A percentile compares a stretch with the other conserved stretches of the same genome.
phyloP scores from a whole-genome alignment of 345 rosid species.

The Linum lewisii region DNA sequence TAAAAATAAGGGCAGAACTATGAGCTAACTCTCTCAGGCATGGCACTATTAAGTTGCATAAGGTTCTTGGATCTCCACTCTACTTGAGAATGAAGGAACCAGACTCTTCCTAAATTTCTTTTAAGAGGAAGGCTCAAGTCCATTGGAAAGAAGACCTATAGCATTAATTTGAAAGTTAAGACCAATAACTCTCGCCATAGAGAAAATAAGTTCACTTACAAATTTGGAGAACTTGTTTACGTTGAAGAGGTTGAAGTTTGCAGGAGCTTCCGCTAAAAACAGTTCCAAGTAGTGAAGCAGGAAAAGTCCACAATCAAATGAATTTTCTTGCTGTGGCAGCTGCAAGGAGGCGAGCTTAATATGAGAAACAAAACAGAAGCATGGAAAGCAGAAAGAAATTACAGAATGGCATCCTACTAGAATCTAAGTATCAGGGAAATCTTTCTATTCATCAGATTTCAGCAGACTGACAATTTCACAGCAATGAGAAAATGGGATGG shows the following conservation, averaged over 20 bases:
- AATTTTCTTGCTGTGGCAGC: conserved; percentile 99
- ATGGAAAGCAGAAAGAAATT: not conserved
- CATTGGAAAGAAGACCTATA: not conserved
- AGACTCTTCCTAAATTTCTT: not conserved
- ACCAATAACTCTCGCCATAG: too few species aligned
- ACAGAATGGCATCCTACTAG: not conserved
- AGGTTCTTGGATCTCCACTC: not conserved
- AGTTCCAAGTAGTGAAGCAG: conserved; percentile 91
- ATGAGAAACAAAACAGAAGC: conserved; percentile 21
- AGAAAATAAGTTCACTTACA: conserved; percentile 42
- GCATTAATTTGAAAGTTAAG: not conserved
- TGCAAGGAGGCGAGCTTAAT: conserved; percentile 27
- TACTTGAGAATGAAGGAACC: not conserved
- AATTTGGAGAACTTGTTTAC: conserved; percentile 54
- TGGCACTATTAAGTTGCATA: not conserved
- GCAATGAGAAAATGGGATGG: too few species aligned
- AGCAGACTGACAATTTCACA: too few species aligned
- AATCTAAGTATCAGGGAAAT: too few species aligned
- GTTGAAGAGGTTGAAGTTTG: conserved; percentile 60
- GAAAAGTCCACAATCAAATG: conserved; percentile 90
- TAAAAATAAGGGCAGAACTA: not conserved
- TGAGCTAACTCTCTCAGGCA: not conserved
- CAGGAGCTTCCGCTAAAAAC: conserved; percentile 78
- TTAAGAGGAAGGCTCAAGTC: not conserved
- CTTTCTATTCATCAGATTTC: too few species aligned